Conservation (phyloP, 257 asterid species). For the Fraxinus cuspidata region DNA sequence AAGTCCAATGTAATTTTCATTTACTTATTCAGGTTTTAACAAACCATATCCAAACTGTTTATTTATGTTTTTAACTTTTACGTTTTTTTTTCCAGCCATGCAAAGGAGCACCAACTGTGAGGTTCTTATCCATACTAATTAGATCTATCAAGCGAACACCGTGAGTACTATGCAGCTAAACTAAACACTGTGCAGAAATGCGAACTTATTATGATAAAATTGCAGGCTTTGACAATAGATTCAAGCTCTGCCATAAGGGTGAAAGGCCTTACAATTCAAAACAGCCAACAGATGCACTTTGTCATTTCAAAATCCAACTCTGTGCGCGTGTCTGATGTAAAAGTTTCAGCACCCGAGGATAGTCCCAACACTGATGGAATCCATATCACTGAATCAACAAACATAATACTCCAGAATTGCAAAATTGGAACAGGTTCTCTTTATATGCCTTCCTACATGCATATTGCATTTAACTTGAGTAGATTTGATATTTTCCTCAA, state of each 20-base stretch:
- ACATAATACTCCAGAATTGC: conserved; percentile 77
- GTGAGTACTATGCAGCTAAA: neutral
- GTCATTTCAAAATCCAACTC: conserved; percentile 63
- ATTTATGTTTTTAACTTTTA: neutral
- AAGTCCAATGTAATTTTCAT: conserved; percentile 66
- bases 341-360: conserved; percentile 76
- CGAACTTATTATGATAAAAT: conserved; percentile 7
- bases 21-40: conserved; percentile 10
- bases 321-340: conserved; percentile 57
- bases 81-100: conserved; percentile 59
- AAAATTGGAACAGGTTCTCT: conserved; percentile 83
- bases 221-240: conserved; percentile 86
- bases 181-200: conserved; percentile 3
- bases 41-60: conserved; percentile 20
- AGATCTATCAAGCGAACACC: neutral
- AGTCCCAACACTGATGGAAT: conserved; percentile 99
- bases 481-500: neutral
- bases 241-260: conserved; percentile 71
- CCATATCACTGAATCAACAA: conserved; percentile 79
- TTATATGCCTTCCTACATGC: neutral
- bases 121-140: conserved; percentile 28
- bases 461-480: neutral
- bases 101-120: conserved; percentile 90
- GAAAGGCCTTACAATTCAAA: conserved; percentile 78
- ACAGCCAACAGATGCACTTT: conserved; percentile 91